These are phyloP conservation scores for Colletotrichum gigasporum DNA, from an alignment of 2,329 filamentous ascomycete genomes.

Conservation along the genomic window DNA sequence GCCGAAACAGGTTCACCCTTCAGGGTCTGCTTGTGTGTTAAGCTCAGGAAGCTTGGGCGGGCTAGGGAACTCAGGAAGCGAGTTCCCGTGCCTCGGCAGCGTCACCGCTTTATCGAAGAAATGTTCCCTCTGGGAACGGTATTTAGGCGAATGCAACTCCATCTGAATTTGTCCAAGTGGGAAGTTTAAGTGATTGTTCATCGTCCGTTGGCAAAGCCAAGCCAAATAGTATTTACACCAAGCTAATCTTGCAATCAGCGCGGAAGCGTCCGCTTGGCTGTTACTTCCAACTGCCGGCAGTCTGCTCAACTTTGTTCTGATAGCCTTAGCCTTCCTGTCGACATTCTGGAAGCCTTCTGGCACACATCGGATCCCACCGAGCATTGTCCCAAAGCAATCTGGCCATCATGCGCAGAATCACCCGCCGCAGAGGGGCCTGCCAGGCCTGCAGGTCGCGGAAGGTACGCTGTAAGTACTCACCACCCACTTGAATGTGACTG, in stretches of 20 bases:
- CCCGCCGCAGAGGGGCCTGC: slow-evolving; percentile 24
- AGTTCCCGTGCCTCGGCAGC: not conserved
- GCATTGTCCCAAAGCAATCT: not conserved
- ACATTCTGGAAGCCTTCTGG: not conserved
- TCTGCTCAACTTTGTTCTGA: not conserved
- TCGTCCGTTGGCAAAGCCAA: not conserved
- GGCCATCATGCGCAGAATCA: slow-evolving; percentile 24
- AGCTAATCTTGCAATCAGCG: not conserved
- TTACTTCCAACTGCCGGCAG: not conserved
- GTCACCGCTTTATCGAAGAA: not conserved
- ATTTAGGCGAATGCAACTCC: not conserved
- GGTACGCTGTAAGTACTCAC: slow-evolving; percentile 19
- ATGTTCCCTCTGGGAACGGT: not conserved
- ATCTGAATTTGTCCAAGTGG: not conserved
- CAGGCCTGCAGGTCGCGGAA: slow-evolving; percentile 24
- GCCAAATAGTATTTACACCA: not conserved
- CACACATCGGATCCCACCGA: not conserved
- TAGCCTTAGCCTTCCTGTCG: not conserved
- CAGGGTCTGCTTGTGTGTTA: not conserved
- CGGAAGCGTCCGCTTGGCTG: not conserved
- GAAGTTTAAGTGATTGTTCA: not conserved
- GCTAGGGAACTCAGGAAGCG: not conserved
- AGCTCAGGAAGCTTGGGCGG: not conserved
- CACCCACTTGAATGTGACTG: too few relatives aligned
- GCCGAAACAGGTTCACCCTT: not conserved